Percentiles rank a stretch among this genome's conserved stretches.
These are phyloP conservation scores for Starmerella geochares DNA, from an alignment of 805 yeast species.

Conservation along the genomic window DNA sequence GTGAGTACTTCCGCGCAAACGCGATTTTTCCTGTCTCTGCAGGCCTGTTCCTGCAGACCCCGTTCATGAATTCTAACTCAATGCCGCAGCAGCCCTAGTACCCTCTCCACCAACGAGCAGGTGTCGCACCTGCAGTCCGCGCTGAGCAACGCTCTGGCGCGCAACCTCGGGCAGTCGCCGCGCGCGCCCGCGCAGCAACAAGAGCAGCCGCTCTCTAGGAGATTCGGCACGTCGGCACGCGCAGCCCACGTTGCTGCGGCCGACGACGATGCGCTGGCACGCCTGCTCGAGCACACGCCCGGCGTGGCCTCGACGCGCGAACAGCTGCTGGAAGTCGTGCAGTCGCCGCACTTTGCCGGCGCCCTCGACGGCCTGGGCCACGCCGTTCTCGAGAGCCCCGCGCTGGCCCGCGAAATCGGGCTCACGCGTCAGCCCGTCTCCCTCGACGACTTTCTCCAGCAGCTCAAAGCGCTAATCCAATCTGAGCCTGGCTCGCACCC, in stretches of 20 bases:
- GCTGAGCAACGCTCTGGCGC: constrained; percentile 5
- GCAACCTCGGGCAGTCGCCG: neutral
- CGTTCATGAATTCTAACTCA: constrained; percentile 1
- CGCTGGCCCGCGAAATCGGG: constrained; percentile 19
- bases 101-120: neutral
- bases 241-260: constrained; percentile 30
- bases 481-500: too few species aligned
- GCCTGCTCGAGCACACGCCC: constrained; percentile 38
- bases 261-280: constrained; percentile 32
- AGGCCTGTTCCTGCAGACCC: neutral
- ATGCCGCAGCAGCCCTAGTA: neutral
- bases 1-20: constrained; percentile 3
- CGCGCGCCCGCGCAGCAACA: neutral
- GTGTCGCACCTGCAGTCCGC: constrained; percentile 1
- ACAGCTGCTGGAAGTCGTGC: constrained; percentile 37
- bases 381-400: constrained; percentile 36
- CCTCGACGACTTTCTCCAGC: constrained; percentile 9
- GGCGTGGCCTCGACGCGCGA: constrained; percentile 31
- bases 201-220: constrained; percentile 3
- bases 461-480: neutral
- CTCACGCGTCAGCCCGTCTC: constrained; percentile 9
- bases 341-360: constrained; percentile 42
- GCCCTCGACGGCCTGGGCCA: constrained; percentile 36
- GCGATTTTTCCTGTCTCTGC: too few species aligned
- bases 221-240: constrained; percentile 22